Base-by-base conservation (phyloP, 2,329 filamentous ascomycete species). In the Sarocladium strictum region DNA sequence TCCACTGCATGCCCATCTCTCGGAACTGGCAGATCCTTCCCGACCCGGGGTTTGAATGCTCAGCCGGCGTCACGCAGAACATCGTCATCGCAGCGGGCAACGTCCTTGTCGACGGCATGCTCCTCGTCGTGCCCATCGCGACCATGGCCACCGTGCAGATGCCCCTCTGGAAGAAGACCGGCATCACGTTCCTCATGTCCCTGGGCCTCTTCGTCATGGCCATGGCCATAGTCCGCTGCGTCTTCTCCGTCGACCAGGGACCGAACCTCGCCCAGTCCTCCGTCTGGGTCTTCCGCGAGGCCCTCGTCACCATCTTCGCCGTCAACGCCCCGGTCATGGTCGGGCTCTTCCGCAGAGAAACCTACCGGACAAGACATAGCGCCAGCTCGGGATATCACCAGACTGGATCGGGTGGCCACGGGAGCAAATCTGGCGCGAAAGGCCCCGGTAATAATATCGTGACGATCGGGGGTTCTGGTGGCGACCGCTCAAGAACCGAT, bases 11-110 rank as follows among this genome's bases (percentile, higher is more conserved):
- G 17, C 53, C 53, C 3, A 54, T 54, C 26, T 10, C 7, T 3
- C 24, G 53, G 12, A 54, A 54, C 53, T 38, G 53, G 53, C 53
- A 54, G 21, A 54, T 54, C 19, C 53, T 54, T 12, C 53, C 53
- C 4, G 53, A 54, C 24, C 53, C 53, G 24, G 27, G 53, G 15
- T 54, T 54, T 26, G 53, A 54, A 21, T 54, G 53, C 41, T 54
- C 53, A 26, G 40, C 53, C 10, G 53, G 53, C 10, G 40, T 49
- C 5, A 49, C 40, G 9, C 53, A 54, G 41, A 54, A 54, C 29
- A 54, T 54, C 32, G 41, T 37, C 29, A 54, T 54, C 19, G 40
- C 53, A 10, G 33, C 40, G 2, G 53, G 53, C n/a, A 54, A 54
- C 32, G 53, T 54, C 12, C 29, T 54, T 11, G 53, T 50, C 17